A percentile compares a stretch with the other conserved stretches of the same genome.
phyloP scores from a whole-genome alignment of 2,329 filamentous ascomycete genomes.

The Pseudocercospora pini-densiflorae region DNA sequence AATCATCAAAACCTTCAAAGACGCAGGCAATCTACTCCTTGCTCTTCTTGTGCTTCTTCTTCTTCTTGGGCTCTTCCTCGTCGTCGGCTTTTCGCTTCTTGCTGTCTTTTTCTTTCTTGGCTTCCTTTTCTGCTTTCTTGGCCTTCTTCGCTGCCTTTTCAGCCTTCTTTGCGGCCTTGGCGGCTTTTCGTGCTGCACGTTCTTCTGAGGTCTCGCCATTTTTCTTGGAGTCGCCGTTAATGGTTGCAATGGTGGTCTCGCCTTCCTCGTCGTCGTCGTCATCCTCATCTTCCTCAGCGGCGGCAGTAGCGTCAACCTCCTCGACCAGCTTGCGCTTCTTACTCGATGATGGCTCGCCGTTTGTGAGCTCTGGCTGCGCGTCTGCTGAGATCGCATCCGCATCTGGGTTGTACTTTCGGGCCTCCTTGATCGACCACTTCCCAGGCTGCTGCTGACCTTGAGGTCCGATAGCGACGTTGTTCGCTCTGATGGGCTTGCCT shows the following conservation, averaged over 20 bases:
- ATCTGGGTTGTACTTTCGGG: conserved; percentile 91
- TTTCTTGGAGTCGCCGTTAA: conserved; percentile 48
- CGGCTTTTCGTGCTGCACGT: conserved; percentile 19
- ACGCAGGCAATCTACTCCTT: conserved; percentile 26
- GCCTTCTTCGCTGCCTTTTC: conserved; percentile 20
- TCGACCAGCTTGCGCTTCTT: conserved; percentile 53
- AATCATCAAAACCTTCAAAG: conserved; percentile 1
- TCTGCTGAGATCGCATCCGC: conserved; percentile 81
- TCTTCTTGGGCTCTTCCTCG: conserved; percentile 30
- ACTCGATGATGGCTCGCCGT: conserved; percentile 51
- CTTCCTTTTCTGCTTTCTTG: conserved; percentile 52
- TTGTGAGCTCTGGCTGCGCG: conserved; percentile 61
- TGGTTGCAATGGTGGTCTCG: conserved; percentile 21
- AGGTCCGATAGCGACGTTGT: conserved; percentile 74
- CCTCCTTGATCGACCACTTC: conserved; percentile 92
- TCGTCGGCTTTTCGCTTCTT: conserved; percentile 45
- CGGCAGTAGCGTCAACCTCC: conserved; percentile 51
- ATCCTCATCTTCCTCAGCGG: conserved; percentile 44
- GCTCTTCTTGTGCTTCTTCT: conserved; percentile 36
- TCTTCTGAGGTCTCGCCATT: conserved; percentile 43
- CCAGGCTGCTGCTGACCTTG: conserved; percentile 69
- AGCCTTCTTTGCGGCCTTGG: conserved; percentile 43
- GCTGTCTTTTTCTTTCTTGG: conserved; percentile 57
- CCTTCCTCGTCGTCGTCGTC: conserved; percentile 44
- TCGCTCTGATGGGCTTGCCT: conserved; percentile 83